Percentiles rank a stretch among this genome's conserved stretches.
These are phyloP conservation scores for Calvatia gigantea DNA, from an alignment of 768 basidiomycete species.

Conservation along the genomic window DNA sequence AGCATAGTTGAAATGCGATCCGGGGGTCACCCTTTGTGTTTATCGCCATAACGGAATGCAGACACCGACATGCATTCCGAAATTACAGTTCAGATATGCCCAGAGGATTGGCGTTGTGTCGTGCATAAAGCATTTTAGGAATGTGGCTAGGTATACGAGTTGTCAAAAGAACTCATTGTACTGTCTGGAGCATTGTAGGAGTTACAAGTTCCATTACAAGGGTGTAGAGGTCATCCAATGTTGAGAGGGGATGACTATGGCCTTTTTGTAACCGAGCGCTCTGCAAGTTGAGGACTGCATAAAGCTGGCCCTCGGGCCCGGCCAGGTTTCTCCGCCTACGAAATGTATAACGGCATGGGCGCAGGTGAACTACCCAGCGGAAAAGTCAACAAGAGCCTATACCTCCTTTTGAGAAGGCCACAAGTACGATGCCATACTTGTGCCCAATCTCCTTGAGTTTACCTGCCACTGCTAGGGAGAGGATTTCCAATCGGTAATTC, in stretches of 20 bases:
- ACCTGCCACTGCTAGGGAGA: background rate
- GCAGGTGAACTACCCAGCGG: conserved; percentile 1
- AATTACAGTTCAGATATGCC: background rate
- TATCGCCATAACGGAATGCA: background rate
- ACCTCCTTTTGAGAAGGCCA: conserved; percentile 9
- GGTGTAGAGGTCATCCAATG: background rate
- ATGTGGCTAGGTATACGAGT: too few species aligned
- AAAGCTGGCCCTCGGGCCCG: background rate
- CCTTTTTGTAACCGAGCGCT: background rate
- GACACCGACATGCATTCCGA: background rate
- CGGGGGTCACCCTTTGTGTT: background rate
- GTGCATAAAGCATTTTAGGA: background rate
- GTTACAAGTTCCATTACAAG: background rate
- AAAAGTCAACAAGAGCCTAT: background rate
- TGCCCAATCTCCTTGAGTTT: background rate
- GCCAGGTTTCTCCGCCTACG: background rate
- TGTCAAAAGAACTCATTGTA: background rate
- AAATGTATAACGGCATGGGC: conserved; percentile 7
- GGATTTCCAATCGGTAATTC: conserved; percentile 7
- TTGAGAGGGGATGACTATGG: background rate
- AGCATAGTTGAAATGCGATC: background rate
- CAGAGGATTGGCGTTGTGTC: background rate
- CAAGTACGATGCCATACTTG: background rate
- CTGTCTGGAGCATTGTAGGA: background rate
- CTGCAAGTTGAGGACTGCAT: background rate